Base-by-base conservation (phyloP, 2,329 filamentous ascomycete species). In the Leptographium wingfieldii region DNA sequence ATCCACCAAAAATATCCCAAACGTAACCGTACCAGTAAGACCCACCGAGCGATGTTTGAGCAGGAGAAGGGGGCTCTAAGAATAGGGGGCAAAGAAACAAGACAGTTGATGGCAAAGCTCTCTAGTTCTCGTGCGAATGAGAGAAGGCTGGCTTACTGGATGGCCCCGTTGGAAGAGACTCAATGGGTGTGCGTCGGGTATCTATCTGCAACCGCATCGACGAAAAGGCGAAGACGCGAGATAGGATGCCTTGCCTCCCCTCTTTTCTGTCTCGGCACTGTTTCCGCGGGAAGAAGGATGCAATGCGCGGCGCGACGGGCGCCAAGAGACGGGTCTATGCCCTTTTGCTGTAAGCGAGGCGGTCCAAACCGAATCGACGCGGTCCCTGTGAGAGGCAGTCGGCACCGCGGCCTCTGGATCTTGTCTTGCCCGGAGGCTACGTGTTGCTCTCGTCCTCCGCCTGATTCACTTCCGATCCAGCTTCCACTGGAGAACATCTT, bases 401-500 rank as follows among this genome's bases (percentile, higher is more conserved):
- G 35, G 12, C 12, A 14, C 35, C 35, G 35, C 11, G 40, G 40
- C 40, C 40, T 43, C 40, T 22, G 22, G 22, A 14, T 43, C 43
- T 46, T 12, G 38, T 46, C 19, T 9, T 46, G 14, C 40, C 40
- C 40, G 14, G 40, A 16, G 40, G 48, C 22, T 9, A 27, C 16
- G 16, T 12, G 43, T 46, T 46, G 33, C 33, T n/a, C 43, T n/a
- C 16, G 3, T 7, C 19, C 43, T 46, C 11, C 7, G 52, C 10
- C 29, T 22, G 22, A 11, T 48, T 60, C 51, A 58, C 19, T 48
- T 56, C 51, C 35, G 52, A 14, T 52, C 58, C 19, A 48, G 19
- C 70, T 83, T 83, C 82, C 82, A 85, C 66, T 81, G 73, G 40
- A 85, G 73, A 67, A 81, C 78, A 27, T 71, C 71, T 31, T 73